Conservation (phyloP, 2,329 filamentous ascomycete species). For the Aspergillus eucalypticola region DNA sequence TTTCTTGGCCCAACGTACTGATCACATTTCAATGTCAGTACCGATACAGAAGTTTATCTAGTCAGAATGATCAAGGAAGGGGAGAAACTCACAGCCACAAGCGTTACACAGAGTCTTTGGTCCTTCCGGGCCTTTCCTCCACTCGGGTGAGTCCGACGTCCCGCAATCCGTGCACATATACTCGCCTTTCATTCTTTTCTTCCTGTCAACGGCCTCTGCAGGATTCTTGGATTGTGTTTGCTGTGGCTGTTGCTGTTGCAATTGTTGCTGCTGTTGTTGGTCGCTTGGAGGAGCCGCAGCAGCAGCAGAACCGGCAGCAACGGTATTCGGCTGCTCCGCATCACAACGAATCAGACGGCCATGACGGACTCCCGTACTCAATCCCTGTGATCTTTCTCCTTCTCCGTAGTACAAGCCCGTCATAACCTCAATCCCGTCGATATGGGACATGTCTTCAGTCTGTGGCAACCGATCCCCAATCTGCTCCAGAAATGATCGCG, state of each 20-base stretch:
- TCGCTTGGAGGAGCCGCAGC: no score
- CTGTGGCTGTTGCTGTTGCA: neutral
- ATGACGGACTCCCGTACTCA: conserved; percentile 81
- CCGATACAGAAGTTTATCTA: neutral
- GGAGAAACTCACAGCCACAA: conserved; percentile 68
- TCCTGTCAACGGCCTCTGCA: conserved; percentile 65
- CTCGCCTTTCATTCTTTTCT: conserved; percentile 87
- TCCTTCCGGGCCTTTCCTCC: conserved; percentile 89
- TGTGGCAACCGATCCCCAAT: conserved; percentile 82
- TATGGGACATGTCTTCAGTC: conserved; percentile 73
- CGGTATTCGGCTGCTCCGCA: conserved; percentile 53
- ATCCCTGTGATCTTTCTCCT: conserved; percentile 82
- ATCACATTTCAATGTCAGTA: neutral
- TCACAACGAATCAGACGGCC: conserved; percentile 82
- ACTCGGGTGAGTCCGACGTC: conserved; percentile 91
- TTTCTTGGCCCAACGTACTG: conserved; percentile 65
- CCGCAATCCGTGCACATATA: conserved; percentile 96
- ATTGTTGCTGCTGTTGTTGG: neutral
- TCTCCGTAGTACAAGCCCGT: conserved; percentile 86
- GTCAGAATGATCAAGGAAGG: neutral
- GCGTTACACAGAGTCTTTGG: conserved; percentile 96
- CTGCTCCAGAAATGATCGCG: conserved; percentile 67
- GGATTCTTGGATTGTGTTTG: conserved; percentile 42
- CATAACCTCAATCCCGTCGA: conserved; percentile 89
- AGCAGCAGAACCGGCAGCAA: no score